These are phyloP conservation scores for Helicocarpus griseus DNA, from an alignment of 2,329 filamentous ascomycete genomes.

Conservation along the genomic window DNA sequence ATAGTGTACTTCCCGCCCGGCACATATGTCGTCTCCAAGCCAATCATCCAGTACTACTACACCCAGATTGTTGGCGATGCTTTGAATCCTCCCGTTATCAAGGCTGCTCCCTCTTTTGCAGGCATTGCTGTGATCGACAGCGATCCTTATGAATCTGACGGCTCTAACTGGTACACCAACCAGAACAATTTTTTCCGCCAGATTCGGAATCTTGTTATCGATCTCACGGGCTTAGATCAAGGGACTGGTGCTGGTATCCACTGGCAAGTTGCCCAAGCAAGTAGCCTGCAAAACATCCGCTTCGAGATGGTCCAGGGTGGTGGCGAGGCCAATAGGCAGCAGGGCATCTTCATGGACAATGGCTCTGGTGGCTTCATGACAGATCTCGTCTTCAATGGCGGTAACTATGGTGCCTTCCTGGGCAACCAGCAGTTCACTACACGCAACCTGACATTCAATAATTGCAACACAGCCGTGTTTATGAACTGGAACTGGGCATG, in stretches of 20 bases:
- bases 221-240: conserved; percentile 50
- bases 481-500: conserved; percentile 93
- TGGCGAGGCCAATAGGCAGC: conserved; percentile 55
- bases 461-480: conserved; percentile 71
- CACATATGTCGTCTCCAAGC: conserved; percentile 70
- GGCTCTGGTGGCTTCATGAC: conserved; percentile 76
- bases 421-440: conserved; percentile 84
- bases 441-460: conserved; percentile 72
- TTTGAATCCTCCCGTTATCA: conserved; percentile 60
- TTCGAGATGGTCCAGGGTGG: conserved; percentile 62
- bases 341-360: conserved; percentile 77
- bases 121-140: conserved; percentile 87
- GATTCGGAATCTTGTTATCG: conserved; percentile 72
- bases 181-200: conserved; percentile 78
- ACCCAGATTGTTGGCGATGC: conserved; percentile 86
- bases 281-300: conserved; percentile 65
- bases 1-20: conserved; percentile 87
- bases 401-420: conserved; percentile 65
- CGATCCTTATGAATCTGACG: conserved; percentile 65
- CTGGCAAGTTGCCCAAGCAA: conserved; percentile 80
- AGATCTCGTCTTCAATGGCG: conserved; percentile 75
- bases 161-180: conserved; percentile 68
- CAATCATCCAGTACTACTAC: conserved; percentile 79
- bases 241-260: conserved; percentile 60
- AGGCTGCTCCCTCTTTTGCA: conserved; percentile 59